Conservation (phyloP, 2,329 filamentous ascomycete species). For the Zopfia rhizophila region DNA sequence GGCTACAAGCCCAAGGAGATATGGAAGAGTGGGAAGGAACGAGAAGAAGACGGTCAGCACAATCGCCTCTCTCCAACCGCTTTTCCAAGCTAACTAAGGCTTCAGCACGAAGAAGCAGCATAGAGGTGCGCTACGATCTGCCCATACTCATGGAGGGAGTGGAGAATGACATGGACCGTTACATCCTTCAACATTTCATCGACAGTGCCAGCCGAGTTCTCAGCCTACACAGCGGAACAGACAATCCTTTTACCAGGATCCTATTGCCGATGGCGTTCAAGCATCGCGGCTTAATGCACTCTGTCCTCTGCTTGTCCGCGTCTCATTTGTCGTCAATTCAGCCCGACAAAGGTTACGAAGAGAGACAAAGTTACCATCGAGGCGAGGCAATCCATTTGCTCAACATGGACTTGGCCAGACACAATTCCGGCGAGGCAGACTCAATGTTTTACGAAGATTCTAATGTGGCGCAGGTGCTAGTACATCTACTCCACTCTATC, state of each 20-base stretch:
- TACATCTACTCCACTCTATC: constrained; percentile 70
- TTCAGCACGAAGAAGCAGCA: constrained; percentile 45
- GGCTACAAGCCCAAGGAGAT: constrained; percentile 87
- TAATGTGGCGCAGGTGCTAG: constrained; percentile 69
- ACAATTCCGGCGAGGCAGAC: constrained; percentile 49
- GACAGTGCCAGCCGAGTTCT: constrained; percentile 81
- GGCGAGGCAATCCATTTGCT: constrained; percentile 62
- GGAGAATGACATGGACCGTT: constrained; percentile 80
- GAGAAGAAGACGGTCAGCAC: constrained; percentile 68
- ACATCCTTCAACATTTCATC: constrained; percentile 86
- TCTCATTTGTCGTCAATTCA: constrained; percentile 72
- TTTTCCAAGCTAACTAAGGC: constrained; percentile 27
- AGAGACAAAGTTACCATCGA: constrained; percentile 58
- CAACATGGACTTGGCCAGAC: constrained; percentile 52
- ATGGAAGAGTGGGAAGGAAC: constrained; percentile 87
- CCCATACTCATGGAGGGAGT: constrained; percentile 79
- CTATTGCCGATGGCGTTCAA: constrained; percentile 82
- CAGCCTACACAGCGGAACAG: constrained; percentile 78
- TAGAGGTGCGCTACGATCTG: constrained; percentile 57
- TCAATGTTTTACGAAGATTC: constrained; percentile 61
- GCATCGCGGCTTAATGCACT: constrained; percentile 89
- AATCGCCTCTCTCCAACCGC: neutral
- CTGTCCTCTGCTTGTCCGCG: constrained; percentile 83
- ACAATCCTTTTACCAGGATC: constrained; percentile 87
- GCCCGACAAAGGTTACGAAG: constrained; percentile 61